phyloP scores from a whole-genome alignment of 2,329 filamentous ascomycete genomes.

The Aureobasidium subglaciale region DNA sequence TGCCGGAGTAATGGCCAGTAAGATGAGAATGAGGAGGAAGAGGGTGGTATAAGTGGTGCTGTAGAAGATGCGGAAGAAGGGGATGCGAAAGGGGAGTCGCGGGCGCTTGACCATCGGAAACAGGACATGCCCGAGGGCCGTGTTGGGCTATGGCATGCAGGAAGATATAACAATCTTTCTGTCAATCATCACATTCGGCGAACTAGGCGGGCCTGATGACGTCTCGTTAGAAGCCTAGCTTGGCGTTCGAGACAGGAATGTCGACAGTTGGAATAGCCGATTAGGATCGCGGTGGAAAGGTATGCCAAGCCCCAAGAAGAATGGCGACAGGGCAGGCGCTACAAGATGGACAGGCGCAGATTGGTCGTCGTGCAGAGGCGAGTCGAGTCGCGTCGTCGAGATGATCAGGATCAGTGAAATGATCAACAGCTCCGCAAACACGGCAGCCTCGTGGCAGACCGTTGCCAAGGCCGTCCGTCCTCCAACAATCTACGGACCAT shows the following conservation, averaged over 20 bases:
- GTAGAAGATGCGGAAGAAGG: conserved; percentile 75
- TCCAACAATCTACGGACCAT: not conserved
- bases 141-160: conserved; percentile 5
- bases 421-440: not conserved
- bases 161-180: not conserved
- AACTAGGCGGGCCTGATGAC: conserved; percentile 1
- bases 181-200: not conserved
- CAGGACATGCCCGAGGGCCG: conserved; percentile 10
- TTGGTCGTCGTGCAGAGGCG: not conserved
- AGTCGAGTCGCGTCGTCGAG: not conserved
- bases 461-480: not conserved
- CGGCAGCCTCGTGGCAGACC: not conserved
- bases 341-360: not conserved
- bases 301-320: not conserved
- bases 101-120: conserved; percentile 10
- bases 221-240: not conserved
- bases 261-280: too few relatives aligned
- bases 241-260: not conserved
- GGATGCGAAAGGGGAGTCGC: conserved; percentile 36
- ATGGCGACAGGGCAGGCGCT: not conserved
- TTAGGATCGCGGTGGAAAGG: too few relatives aligned
- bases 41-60: conserved; percentile 69
- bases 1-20: conserved; percentile 72
- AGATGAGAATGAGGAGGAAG: conserved; percentile 61
- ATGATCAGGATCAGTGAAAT: not conserved